These are phyloP conservation scores for Alternaria sp. DNA, from an alignment of 2,329 filamentous ascomycete species.

Conservation along the genomic window DNA sequence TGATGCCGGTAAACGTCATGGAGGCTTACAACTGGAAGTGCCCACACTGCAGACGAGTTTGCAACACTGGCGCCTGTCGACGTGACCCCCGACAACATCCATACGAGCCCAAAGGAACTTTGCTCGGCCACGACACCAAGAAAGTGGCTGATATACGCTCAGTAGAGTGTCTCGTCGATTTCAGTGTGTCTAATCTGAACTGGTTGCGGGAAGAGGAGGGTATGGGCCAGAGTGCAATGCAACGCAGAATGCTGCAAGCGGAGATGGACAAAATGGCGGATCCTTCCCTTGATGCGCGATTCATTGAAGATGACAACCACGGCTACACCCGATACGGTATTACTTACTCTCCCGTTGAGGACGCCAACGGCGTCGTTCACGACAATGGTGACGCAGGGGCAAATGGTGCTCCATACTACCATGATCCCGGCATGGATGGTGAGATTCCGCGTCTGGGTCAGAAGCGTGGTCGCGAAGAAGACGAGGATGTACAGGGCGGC, in stretches of 20 bases:
- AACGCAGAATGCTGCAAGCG: constrained; percentile 60
- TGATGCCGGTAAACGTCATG: constrained; percentile 83
- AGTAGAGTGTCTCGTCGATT: constrained; percentile 88
- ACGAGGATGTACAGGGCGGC: constrained; percentile 34
- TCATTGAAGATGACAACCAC: constrained; percentile 50
- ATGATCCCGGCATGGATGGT: constrained; percentile 29
- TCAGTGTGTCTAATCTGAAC: constrained; percentile 82
- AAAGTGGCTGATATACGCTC: constrained; percentile 90
- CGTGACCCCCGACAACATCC: constrained; percentile 71
- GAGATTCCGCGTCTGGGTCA: constrained; percentile 41
- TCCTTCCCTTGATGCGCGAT: constrained; percentile 53
- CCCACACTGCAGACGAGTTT: constrained; percentile 83
- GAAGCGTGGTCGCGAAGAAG: constrained; percentile 38
- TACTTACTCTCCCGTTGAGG: constrained; percentile 49
- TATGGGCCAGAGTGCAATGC: constrained; percentile 53
- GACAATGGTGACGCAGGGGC: constrained; percentile 26
- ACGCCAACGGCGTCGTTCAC: constrained; percentile 31
- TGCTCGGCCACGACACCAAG: constrained; percentile 89
- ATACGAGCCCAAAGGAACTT: constrained; percentile 84
- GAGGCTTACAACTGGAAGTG: constrained; percentile 85
- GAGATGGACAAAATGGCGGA: constrained; percentile 58
- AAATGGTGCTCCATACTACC: constrained; percentile 28
- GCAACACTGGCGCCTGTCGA: constrained; percentile 83
- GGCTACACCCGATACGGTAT: constrained; percentile 48
- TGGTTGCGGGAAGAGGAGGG: constrained; percentile 71